Base-by-base conservation (phyloP, 805 yeast genomes). In the Maudiozyma pseudohumilis region DNA sequence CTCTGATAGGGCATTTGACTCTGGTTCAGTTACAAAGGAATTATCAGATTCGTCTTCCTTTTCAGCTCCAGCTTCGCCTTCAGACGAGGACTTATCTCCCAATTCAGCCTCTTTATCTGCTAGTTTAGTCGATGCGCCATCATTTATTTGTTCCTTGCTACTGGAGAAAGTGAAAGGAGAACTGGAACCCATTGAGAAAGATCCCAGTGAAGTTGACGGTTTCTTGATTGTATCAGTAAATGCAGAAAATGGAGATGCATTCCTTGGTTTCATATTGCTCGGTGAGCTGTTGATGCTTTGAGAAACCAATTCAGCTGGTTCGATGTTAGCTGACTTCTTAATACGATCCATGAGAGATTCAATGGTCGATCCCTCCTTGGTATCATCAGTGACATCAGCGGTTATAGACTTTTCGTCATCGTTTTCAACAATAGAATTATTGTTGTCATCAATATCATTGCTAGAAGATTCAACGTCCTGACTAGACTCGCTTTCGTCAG, bases 261-360 rank as follows among this genome's bases (percentile, higher is more conserved):
- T 22, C 16, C 20, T 19, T 20, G 16, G 27, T n/a, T 36, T 36
- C 13, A 34, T 27, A 9, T 26, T 18, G 6, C 35, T 32, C 10
- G 29, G 10, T 8, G 25, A 41, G 10, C 12, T 25, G 4, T 18
- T 21, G 18, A 23, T 12, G 16, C 25, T 34, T 15, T 30, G 28
- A 12, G 38, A 28, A 10, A 32, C 12, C 23, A 46, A 28, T 3
- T 35, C 29, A 19, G 44, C 33, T 1, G 45, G 27, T 6, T 48
- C 31, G 3, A 50, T 31, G 27, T 51, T 55, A 1, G 60, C 60
- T 10, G 41, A 46, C 33, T 53, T 47, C 39, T 56, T 56, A 19
- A 55, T 50, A 19, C 51, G 42, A 29, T 54, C 57, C 8, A 59
- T 39, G 9, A 55, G 32, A 1, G 50, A 42, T 7, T 54, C 45